Evolutionary conservation across 2,329 filamentous ascomycete species (phyloP), one percentile per base, ranked within the genome.

Genomic region (Teratosphaeria gauchensis): DNA sequence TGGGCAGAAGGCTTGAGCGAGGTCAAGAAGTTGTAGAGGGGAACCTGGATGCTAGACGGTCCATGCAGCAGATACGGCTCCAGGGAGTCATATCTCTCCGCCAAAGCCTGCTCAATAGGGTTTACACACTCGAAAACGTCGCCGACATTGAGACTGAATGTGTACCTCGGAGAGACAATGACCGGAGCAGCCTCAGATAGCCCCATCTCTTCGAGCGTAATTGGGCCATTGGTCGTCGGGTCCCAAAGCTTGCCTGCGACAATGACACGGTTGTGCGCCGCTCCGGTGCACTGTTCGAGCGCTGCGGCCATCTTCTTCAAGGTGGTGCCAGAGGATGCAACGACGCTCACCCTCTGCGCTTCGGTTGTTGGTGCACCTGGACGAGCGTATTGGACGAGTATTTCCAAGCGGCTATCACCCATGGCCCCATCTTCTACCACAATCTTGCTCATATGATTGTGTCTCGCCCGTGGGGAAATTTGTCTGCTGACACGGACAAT

Each of bases 41-140:
- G 58, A 11, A 60, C 31, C 33, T 66, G 67, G 31, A 68, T 92
- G 85, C 52, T 89, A 82, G 75, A 92, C 82, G 65, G 57, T 5
- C 62, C 65, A 63, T 85, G 84, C 57, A 97, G 79, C 67, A 92
- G 14, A 19, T 31, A 88, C 51, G 84, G 82, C 80, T 94, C 96
- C 28, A 99, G 75, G 61, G 92, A 85, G 57, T 89, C 82, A 67
- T 96, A 95, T 71, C 95, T 89, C 59, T 85, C 81, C 64, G 94
- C 77, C 24, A 97, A 85, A 66, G 92, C 89, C 12, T 83, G 80
- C 69, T 97, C 90, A 2, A 97, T 79, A 1, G 80, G 77, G 68
- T 62, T 76, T 57, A 62, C 48, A 31, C 59, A 54, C 35, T 62
- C 65, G 55, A 70, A 66, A 51, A 68, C 62, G 32, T 62, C 63